Evolutionary conservation across 2,329 filamentous ascomycete species (phyloP), one percentile per base, ranked within the genome.

Genomic region (Chaetomium olivaceum): DNA sequence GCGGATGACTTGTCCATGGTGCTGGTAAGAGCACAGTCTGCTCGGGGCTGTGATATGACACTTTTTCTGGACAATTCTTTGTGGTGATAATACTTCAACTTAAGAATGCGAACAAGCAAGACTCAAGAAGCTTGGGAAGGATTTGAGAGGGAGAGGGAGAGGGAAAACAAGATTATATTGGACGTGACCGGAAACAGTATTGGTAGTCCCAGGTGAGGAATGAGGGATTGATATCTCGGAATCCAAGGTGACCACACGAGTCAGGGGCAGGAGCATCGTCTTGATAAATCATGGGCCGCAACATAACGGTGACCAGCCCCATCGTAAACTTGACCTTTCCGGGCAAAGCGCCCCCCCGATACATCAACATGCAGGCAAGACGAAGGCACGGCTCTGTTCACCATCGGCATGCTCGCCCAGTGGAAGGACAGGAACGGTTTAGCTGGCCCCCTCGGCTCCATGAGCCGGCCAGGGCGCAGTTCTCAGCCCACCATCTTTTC

Each of bases 391-490:
- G 58, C 60, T 54, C 61, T 27, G 12, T 43, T 31, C 39, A 36
- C 43, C 25, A 21, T 51, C 23, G 5, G 19, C 33, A 55, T 16
- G 39, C 48, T 43, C 39, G 39, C 19, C 31, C 21, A 23, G 46
- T 57, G 43, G 43, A 51, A 46, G n/a, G 21, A 43, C 56, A 16
- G 43, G 58, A 61, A 36, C 9, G 52, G 31, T 11, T n/a, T 48
- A 59, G 55, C 56, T 48, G 23, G 23, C 46, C 46, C 46, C 29
- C 27, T 23, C 55, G 23, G 33, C 56, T 62, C 50, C 57, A 51
- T 36, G 19, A 46, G 14, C 39, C 27, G 43, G 50, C 46, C 66
- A 67, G 14, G 70, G 70, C 70, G 68, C 70, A 71, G 69, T 58
- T 43, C 46, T 62, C 64, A 68, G 65, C 66, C 62, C 33, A 16